Evolutionary conservation across 345 rosid genomes (phyloP), one percentile per base, ranked within the genome.

Genomic region (Gynandropsis gynandra): DNA sequence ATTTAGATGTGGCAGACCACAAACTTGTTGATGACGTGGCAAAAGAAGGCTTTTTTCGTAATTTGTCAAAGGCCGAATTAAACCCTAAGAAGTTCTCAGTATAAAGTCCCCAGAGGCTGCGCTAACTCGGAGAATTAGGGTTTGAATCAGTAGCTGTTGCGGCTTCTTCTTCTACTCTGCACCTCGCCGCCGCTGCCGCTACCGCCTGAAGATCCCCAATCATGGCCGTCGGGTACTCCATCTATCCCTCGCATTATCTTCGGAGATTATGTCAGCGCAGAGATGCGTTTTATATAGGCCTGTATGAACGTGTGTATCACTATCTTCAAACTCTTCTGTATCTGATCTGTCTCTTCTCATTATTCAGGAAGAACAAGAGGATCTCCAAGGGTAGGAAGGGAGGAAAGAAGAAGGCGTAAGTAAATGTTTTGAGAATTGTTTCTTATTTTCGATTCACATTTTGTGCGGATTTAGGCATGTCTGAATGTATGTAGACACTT

Each of bases 331-430:
- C 1, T 37, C 9, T 3, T 37, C 1, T 42, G 43, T 9, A 17
- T 18, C 24, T 21, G 8, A 45, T 21, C 17, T n/a, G 24, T 4
- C 4, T 68, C 8, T 10, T 32, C 32, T 39, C 41, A 18, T 21
- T 14, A 50, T 59, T 32, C 65, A 79, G 96, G 56, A 87, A 92
- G 80, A 85, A 92, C 84, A 92, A 92, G 88, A 62, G 95, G 68
- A 87, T 92, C 70, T 92, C 98, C 1, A 92, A 87, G 80, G 93
- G 98, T 19, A 85, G 82, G 82, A 92, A 85, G 68, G 96, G 96
- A 50, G 81, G 98, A 17, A 85, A 92, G 74, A 92, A 92, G 95
- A 92, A 92, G 76, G 73, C 75, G 96, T 87, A 58, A 87, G 89
- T 71, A 0, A 5, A 46, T 1, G 15, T 37, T n/a, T 37, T 37